Evolutionary conservation across 148 eudicot genomes (phyloP).

Genomic region (Pharnaceum exiguum): DNA sequence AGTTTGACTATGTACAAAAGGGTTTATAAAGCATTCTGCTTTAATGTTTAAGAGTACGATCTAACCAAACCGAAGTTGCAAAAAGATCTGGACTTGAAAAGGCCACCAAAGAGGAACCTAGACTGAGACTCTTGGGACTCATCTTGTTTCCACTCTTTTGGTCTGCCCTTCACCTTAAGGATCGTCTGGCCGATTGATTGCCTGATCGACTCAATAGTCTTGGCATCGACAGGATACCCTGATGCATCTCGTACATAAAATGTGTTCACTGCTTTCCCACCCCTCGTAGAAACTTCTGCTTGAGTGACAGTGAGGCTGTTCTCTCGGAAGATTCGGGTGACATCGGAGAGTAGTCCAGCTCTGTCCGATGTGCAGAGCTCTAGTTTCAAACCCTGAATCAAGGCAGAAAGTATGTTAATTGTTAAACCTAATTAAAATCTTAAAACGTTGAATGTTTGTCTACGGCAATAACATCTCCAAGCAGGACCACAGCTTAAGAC

Average conservation of each 20-base stretch:
- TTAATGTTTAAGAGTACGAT: constrained; percentile 47
- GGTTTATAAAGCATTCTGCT: not conserved
- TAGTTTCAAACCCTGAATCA: constrained; percentile 71
- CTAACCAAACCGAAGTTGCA: constrained; percentile 76
- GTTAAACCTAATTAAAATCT: not conserved
- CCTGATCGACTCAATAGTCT: constrained; percentile 74
- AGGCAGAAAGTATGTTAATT: not conserved
- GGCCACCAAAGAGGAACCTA: constrained; percentile 71
- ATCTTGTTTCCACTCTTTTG: constrained; percentile 44
- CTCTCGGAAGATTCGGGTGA: constrained; percentile 86
- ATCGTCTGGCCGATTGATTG: constrained; percentile 78
- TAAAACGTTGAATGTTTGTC: not conserved
- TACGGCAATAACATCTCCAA: not conserved
- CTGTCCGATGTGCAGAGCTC: constrained; percentile 88
- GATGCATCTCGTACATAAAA: constrained; percentile 86
- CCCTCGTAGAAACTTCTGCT: constrained; percentile 78
- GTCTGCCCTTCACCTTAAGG: constrained; percentile 64
- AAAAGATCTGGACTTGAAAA: constrained; percentile 86
- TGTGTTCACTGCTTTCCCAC: constrained; percentile 73
- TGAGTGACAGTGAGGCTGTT: constrained; percentile 76
- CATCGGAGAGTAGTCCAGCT: constrained; percentile 66
- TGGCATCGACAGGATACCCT: constrained; percentile 76
- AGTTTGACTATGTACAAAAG: constrained; percentile 12
- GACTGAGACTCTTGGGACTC: constrained; percentile 62
- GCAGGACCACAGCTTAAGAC: constrained; percentile 7